Percentiles rank a stretch among this genome's conserved stretches.
Evolutionary conservation across 768 basidiomycete species (phyloP).

Genomic region (Calocera cornea): DNA sequence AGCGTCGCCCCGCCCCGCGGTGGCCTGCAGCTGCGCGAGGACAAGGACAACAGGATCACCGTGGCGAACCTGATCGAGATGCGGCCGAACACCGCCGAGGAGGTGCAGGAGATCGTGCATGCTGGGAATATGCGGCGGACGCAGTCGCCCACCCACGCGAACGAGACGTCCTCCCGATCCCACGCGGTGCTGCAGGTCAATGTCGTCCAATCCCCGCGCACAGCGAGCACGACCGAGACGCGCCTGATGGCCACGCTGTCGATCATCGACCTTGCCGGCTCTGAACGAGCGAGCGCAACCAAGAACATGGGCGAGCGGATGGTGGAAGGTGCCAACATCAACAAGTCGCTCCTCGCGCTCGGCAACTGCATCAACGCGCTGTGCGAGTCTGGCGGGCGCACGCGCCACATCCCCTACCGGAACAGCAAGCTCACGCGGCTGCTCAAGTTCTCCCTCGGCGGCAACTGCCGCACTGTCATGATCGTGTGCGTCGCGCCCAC

Average conservation of each 20-base stretch:
- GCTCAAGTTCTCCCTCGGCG: conserved; percentile 93
- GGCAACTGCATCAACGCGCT: conserved; percentile 98
- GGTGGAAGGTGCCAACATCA: conserved; percentile 98
- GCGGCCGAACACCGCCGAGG: conserved; percentile 67
- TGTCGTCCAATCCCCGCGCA: conserved; percentile 73
- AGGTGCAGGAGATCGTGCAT: conserved; percentile 88
- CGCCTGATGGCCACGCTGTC: conserved; percentile 81
- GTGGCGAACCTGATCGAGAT: conserved; percentile 76
- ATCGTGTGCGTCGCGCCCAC: conserved; percentile 95
- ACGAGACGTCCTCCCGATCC: conserved; percentile 91
- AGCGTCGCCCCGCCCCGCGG: conserved; percentile 48
- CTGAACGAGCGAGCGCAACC: conserved; percentile 91
- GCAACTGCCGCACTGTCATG: conserved; percentile 99
- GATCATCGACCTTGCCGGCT: conserved; percentile 96
- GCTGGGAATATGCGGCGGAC: conserved; percentile 78
- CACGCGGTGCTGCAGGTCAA: conserved; percentile 97
- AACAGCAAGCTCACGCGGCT: conserved; percentile 97
- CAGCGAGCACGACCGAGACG: conserved; percentile 69
- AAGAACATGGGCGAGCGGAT: conserved; percentile 96
- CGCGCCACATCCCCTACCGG: conserved; percentile 88
- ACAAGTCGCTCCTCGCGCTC: conserved; percentile 91
- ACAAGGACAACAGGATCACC: conserved; percentile 65
- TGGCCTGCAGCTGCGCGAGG: conserved; percentile 86
- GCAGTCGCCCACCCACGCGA: conserved; percentile 90
- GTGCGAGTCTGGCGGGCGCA: conserved; percentile 79